Conservation (phyloP, 2,329 filamentous ascomycete genomes). For the Ceratocystis smalleyi region DNA sequence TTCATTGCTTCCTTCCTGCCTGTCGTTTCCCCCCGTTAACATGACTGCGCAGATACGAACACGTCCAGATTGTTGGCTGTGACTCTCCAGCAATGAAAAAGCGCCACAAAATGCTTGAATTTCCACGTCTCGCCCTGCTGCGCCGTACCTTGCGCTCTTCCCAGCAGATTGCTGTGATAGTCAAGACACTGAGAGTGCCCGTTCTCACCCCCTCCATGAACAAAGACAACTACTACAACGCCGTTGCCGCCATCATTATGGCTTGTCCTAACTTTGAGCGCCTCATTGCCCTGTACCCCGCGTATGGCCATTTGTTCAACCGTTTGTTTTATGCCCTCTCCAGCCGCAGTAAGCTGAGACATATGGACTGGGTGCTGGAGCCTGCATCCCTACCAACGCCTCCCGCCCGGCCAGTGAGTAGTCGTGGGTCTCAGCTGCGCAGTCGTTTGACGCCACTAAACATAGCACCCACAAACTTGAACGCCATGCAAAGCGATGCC, state of each 20-base stretch:
- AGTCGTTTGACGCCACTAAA: slow-evolving; percentile 13
- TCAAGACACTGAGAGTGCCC: slow-evolving; percentile 43
- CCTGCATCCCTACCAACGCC: slow-evolving; percentile 20
- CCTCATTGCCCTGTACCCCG: slow-evolving; percentile 37
- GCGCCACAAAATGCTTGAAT: slow-evolving; percentile 37
- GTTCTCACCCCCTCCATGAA: slow-evolving; percentile 28
- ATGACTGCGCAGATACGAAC: slow-evolving; percentile 32
- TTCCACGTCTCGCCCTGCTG: slow-evolving; percentile 39
- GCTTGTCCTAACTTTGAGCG: slow-evolving; percentile 49
- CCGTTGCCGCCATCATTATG: slow-evolving; percentile 47
- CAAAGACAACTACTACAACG: slow-evolving; percentile 38
- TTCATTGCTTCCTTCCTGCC: neutral
- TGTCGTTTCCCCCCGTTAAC: neutral
- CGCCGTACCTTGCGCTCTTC: slow-evolving; percentile 41
- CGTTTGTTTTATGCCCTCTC: slow-evolving; percentile 44
- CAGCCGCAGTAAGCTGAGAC: slow-evolving; percentile 38
- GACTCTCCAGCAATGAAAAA: slow-evolving; percentile 42
- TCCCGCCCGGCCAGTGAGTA: slow-evolving; percentile 23
- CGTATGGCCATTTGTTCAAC: slow-evolving; percentile 41
- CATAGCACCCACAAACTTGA: slow-evolving; percentile 20
- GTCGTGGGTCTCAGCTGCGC: slow-evolving; percentile 18
- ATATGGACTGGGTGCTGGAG: slow-evolving; percentile 45
- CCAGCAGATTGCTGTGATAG: slow-evolving; percentile 36
- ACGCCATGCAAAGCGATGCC: slow-evolving; percentile 27
- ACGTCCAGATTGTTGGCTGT: slow-evolving; percentile 43